Conservation (phyloP, 2,329 filamentous ascomycete genomes). For the Talaromyces marneffei region DNA sequence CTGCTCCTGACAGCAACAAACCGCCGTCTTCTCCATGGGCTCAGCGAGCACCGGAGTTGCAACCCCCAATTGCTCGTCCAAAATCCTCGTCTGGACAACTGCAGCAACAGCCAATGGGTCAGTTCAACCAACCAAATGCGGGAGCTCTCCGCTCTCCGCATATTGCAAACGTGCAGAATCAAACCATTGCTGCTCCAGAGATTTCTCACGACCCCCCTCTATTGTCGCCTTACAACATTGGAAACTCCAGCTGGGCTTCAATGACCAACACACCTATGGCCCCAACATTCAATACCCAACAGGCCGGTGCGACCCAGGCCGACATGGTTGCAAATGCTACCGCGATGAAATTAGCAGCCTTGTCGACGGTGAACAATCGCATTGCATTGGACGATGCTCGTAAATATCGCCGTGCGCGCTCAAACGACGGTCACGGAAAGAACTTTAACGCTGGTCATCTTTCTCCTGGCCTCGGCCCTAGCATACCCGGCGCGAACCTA, state of each 20-base stretch:
- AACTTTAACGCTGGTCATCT: conserved; percentile 48
- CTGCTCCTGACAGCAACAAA: conserved; percentile 58
- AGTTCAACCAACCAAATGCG: conserved; percentile 79
- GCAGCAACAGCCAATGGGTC: conserved; percentile 71
- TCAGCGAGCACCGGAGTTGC: conserved; percentile 46
- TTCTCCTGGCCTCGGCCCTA: conserved; percentile 60
- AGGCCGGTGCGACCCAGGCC: conserved; percentile 62
- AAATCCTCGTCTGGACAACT: conserved; percentile 65
- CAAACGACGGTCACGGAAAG: conserved; percentile 63
- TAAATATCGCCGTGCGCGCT: conserved; percentile 87
- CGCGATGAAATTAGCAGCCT: conserved; percentile 94
- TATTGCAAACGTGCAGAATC: conserved; percentile 72
- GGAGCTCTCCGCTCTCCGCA: conserved; percentile 76
- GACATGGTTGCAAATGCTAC: conserved; percentile 99
- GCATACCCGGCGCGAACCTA: conserved; percentile 66
- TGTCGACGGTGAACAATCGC: conserved; percentile 97
- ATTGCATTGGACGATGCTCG: conserved; percentile 95
- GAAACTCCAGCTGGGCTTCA: conserved; percentile 93
- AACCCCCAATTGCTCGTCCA: conserved; percentile 54
- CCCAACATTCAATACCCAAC: conserved; percentile 64
- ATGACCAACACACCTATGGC: conserved; percentile 98
- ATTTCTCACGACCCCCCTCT: conserved; percentile 67
- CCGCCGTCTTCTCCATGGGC: conserved; percentile 79
- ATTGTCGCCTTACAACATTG: conserved; percentile 70
- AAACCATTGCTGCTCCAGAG: conserved; percentile 69